Base-by-base conservation (phyloP, 331 rosid genomes). In the Saraca asoca region DNA sequence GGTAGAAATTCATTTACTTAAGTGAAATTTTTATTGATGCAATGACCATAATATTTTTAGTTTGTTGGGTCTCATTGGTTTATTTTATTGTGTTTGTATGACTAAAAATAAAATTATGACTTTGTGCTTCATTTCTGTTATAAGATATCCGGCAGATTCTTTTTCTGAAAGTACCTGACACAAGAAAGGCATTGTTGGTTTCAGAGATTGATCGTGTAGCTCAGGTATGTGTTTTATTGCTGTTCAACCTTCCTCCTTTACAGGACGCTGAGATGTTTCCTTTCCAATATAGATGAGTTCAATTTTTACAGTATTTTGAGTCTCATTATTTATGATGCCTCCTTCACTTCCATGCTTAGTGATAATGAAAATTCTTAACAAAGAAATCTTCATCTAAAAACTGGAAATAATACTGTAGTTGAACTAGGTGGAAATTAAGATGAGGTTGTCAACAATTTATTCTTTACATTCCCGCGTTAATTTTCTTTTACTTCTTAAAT, bases 131-230 rank as follows among this genome's bases (percentile, higher is more conserved):
- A 34, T 53, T 66, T 84, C 70, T 80, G 81, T 75, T 56, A 55
- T 71, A 78, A 94, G 99, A 94, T 69, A 87, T 94, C 76, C 89
- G 96, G 80, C 85, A 79, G 75, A 78, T 81, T 82, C 97, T 94
- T 83, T 86, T 94, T 72, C 78, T 83, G 14, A 94, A 90, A 82
- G 97, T 94, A 54, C 97, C 95, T 4, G 97, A 90, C 83, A 59
- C 84, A 35, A 84, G 95, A 81, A 94, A 90, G 67, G 74, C 80
- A 67, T 46, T 94, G 58, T 71, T 94, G 84, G 77, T 86, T 50
- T 83, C 85, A 16, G 99, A 94, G 88, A 85, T 90, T 75, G 97
- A 88, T 78, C 88, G 96, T 66, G 96, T 94, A 10, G 92, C 97
- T 51, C 96, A 85, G 96, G 98, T 89, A 75, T 51, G 16, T 75